These are phyloP conservation scores for Penicillium psychrofluorescens DNA, from an alignment of 495 filamentous ascomycete species.

Conservation along the genomic window DNA sequence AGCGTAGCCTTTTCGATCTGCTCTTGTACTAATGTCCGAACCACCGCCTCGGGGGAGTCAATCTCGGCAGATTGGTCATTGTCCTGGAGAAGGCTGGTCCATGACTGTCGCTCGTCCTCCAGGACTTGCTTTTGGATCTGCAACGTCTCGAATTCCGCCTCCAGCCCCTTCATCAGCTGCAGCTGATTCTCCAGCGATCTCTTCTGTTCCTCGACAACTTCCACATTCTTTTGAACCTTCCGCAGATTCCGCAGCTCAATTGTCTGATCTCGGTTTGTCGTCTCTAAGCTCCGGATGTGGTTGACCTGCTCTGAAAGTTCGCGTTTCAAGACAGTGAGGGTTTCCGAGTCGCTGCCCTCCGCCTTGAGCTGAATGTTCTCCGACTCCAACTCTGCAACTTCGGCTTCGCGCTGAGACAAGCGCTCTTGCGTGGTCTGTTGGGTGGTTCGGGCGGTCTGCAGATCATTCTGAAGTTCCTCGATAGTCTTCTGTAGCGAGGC, in stretches of 20 bases:
- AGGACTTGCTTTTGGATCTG: constrained; percentile 76
- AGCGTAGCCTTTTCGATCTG: constrained; percentile 70
- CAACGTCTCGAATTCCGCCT: constrained; percentile 67
- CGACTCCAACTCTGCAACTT: constrained; percentile 66
- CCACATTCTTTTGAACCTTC: constrained; percentile 72
- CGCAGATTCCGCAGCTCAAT: constrained; percentile 73
- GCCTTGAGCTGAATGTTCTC: constrained; percentile 77
- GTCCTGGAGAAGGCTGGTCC: constrained; percentile 78
- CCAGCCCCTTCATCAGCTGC: constrained; percentile 64
- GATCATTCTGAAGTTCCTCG: constrained; percentile 65
- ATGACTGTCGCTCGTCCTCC: constrained; percentile 80
- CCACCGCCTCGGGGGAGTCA: constrained; percentile 81
- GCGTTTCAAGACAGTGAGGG: constrained; percentile 70
- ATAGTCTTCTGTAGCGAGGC: constrained; percentile 58
- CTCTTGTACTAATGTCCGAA: constrained; percentile 73
- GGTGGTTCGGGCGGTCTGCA: constrained; percentile 52
- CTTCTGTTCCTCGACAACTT: constrained; percentile 96
- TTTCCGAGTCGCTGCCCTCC: constrained; percentile 78
- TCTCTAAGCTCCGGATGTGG: constrained; percentile 80
- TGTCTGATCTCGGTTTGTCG: constrained; percentile 70
- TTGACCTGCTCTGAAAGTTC: constrained; percentile 84
- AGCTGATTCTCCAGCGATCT: constrained; percentile 70
- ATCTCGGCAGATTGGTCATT: constrained; percentile 62
- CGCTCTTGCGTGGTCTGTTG: constrained; percentile 61
- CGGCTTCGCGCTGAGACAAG: constrained; percentile 58